A percentile compares a stretch with the other conserved stretches of the same genome.
phyloP scores from a whole-genome alignment of 306 rosid genomes.

The Medicago truncatula region DNA sequence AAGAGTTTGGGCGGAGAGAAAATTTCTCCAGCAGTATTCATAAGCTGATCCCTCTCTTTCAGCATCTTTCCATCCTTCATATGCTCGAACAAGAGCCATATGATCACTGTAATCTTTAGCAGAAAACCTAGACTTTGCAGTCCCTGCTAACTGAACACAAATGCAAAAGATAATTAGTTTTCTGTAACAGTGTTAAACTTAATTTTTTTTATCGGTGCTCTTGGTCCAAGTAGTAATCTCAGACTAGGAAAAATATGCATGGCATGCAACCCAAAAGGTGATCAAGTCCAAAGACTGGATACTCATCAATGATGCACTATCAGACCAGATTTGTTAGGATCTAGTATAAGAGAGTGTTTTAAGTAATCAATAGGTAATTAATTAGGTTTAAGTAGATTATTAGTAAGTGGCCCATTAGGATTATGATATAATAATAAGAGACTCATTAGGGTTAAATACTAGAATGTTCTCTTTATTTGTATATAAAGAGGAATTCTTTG shows the following conservation, averaged over 20 bases:
- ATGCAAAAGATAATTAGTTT: conserved; percentile 35
- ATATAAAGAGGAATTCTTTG: too few relatives aligned
- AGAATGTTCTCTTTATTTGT: too few relatives aligned
- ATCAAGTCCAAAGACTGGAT: not conserved
- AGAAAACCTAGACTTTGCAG: conserved; percentile 95
- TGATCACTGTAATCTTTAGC: conserved; percentile 99
- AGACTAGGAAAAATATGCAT: conserved; percentile 6
- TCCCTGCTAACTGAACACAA: conserved; percentile 84
- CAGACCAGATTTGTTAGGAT: not conserved
- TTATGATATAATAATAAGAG: too few relatives aligned
- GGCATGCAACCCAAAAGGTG: not conserved
- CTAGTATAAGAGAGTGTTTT: too few relatives aligned
- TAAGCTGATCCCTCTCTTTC: conserved; percentile 98
- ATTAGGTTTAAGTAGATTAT: too few relatives aligned
- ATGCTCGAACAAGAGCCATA: conserved; percentile 99
- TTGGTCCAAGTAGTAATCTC: conserved; percentile 36
- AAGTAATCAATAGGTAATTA: too few relatives aligned
- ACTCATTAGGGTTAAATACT: too few relatives aligned
- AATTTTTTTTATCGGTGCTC: conserved; percentile 4
- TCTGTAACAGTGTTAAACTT: conserved; percentile 6
- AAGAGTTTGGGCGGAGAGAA: conserved; percentile 95
- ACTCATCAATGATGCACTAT: not conserved
- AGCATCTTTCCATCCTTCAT: conserved; percentile 99
- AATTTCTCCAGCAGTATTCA: conserved; percentile 99
- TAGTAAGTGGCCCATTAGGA: too few relatives aligned